A percentile compares a stretch with the other conserved stretches of the same genome.
Conservation (phyloP, 2,329 filamentous ascomycete species). For the Colletotrichum gigasporum region DNA sequence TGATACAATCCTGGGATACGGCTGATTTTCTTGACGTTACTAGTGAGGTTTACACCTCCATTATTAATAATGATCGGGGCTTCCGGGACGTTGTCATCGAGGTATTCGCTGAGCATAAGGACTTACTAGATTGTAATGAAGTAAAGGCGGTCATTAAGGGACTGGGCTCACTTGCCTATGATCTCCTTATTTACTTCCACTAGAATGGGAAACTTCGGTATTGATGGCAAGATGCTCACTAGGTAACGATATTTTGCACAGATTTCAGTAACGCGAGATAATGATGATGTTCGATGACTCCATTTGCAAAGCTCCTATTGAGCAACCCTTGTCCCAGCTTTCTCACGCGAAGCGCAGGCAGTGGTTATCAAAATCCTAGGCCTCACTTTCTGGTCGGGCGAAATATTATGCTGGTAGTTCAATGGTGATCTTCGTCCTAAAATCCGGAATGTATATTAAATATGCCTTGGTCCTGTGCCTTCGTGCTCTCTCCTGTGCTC, state of each 20-base stretch:
- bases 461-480: background rate
- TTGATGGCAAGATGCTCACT: no score
- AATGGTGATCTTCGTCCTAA: background rate
- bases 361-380: background rate
- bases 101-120: background rate
- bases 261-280: background rate
- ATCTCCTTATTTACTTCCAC: background rate
- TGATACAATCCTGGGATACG: background rate
- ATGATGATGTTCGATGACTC: background rate
- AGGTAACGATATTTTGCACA: background rate
- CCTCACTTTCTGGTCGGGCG: background rate
- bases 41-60: background rate
- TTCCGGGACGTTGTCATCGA: background rate
- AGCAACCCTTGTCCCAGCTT: background rate
- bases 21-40: background rate
- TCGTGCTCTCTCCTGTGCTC: background rate
- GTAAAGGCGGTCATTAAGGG: background rate
- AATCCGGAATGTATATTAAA: background rate
- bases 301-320: background rate
- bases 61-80: background rate
- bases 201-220: background rate
- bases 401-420: background rate
- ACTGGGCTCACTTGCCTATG: background rate
- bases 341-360: background rate
- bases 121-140: background rate